Evolutionary conservation across 2,329 filamentous ascomycete species (phyloP), one percentile per base, ranked within the genome.

Genomic region (Huntiella omanensis): DNA sequence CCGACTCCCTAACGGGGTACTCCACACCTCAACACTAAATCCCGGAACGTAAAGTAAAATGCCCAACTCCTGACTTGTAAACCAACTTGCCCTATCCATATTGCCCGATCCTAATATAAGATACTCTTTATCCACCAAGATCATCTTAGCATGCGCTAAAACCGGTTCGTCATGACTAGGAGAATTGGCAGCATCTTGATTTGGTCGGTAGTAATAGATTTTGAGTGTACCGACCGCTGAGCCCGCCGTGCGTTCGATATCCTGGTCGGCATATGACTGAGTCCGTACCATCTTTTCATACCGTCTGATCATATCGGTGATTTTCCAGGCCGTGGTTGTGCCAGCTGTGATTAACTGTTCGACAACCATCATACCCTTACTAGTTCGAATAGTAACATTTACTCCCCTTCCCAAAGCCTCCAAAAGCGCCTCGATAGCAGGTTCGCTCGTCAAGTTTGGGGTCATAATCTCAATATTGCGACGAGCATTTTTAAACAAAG

Each of bases 51-150:
- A 61, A 46, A 76, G 69, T 36, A 76, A 55, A 28, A 91, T 64
- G 1, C 83, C 83, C 16, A 91, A 63, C 61, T 92, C 84, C 60
- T 91, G 84, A 58, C 81, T 87, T 4, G 84, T 91, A 60, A 75
- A 87, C 81, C 82, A 91, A 57, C 81, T 87, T 5, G 84, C 83
- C 1, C 83, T 71, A 60, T 92, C 84, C 68, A 87, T 75, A 57
- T 92, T 92, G 1, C 83, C 83, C 13, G 81, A 87, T 0, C 84
- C 84, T 2, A 91, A 62, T 1, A 91, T 67, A 1, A 78, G 65
- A 15, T 76, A 73, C 50, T 75, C 66, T 1, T 67, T 66, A 57
- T 92, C 84, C 2, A 88, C 71, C 46, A 86, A 68, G 1, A 75
- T 80, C 56, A 86, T 68, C 59, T 92, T 92, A 48, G 88, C 64